Conservation (phyloP, 2,329 filamentous ascomycete genomes). For the Byssochlamys sp. region DNA sequence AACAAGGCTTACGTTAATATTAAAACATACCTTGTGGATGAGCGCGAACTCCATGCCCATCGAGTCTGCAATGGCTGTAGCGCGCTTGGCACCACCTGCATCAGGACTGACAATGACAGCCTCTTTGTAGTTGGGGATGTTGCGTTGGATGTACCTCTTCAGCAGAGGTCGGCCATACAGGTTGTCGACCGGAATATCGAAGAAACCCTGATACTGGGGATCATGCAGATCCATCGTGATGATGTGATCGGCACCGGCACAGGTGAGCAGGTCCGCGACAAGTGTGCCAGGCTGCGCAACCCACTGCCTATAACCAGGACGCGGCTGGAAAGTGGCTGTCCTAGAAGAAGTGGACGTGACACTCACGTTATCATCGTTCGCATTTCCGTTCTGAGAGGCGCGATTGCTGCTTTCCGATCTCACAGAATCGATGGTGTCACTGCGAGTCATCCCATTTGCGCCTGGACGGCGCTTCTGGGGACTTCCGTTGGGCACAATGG, state of each 20-base stretch:
- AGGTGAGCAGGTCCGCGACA: slow-evolving; percentile 86
- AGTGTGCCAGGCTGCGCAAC: slow-evolving; percentile 93
- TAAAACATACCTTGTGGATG: slow-evolving; percentile 73
- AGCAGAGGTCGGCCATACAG: slow-evolving; percentile 59
- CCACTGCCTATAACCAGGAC: slow-evolving; percentile 96
- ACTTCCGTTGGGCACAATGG: slow-evolving; percentile 28
- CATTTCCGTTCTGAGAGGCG: slow-evolving; percentile 38
- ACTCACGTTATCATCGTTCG: slow-evolving; percentile 58
- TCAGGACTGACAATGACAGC: slow-evolving; percentile 93
- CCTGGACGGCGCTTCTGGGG: slow-evolving; percentile 32
- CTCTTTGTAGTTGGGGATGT: slow-evolving; percentile 73
- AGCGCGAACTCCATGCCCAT: slow-evolving; percentile 91
- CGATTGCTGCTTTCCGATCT: slow-evolving; percentile 21
- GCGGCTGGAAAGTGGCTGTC: slow-evolving; percentile 61
- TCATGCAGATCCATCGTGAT: slow-evolving; percentile 97
- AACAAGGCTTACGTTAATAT: slow-evolving; percentile 2
- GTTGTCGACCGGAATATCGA: slow-evolving; percentile 97
- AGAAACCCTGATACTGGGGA: slow-evolving; percentile 95
- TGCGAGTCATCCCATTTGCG: slow-evolving; percentile 30
- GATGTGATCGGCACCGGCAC: slow-evolving; percentile 89
- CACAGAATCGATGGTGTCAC: slow-evolving; percentile 28
- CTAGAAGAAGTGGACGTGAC: slow-evolving; percentile 42
- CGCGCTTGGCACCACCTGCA: slow-evolving; percentile 90
- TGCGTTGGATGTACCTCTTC: slow-evolving; percentile 61
- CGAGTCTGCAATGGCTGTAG: slow-evolving; percentile 86